These are phyloP conservation scores for Tylopilus sp. DNA, from an alignment of 768 basidiomycete genomes.

Conservation along the genomic window DNA sequence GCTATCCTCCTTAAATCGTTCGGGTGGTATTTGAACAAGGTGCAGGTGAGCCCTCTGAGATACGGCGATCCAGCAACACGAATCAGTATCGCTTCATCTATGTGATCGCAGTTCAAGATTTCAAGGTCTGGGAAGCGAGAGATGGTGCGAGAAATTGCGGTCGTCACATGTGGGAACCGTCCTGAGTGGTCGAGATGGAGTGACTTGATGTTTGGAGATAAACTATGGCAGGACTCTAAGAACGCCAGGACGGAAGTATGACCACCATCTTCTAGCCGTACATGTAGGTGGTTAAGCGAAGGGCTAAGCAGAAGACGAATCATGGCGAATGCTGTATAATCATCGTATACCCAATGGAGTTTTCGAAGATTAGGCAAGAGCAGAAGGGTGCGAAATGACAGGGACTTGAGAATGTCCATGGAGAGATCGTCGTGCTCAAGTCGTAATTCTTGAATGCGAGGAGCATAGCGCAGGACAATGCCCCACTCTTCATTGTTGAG, in stretches of 20 bases:
- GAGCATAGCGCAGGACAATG: constrained; percentile 2
- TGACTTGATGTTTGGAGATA: constrained; percentile 10
- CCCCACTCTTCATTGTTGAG: neutral
- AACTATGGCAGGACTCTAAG: neutral
- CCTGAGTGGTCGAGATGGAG: too few species aligned
- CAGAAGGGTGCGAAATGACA: neutral
- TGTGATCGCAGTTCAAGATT: neutral
- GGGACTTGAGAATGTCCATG: neutral
- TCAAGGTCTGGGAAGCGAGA: constrained; percentile 1
- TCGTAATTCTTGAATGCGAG: constrained; percentile 7
- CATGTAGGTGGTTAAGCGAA: neutral
- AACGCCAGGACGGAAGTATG: constrained; percentile 1
- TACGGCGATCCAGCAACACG: neutral
- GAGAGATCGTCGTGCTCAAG: neutral
- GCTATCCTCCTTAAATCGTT: neutral
- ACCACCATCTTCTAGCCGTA: neutral
- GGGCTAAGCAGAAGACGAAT: too few species aligned
- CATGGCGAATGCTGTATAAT: too few species aligned
- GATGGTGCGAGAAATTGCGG: constrained; percentile 3
- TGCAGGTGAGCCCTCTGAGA: neutral
- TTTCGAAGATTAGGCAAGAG: neutral
- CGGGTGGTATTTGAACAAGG: neutral
- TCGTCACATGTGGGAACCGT: neutral
- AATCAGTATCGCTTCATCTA: constrained; percentile 2
- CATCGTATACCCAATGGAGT: too few species aligned